Conservation (phyloP, 345 rosid species). For the Raphanus raphanistrum region DNA sequence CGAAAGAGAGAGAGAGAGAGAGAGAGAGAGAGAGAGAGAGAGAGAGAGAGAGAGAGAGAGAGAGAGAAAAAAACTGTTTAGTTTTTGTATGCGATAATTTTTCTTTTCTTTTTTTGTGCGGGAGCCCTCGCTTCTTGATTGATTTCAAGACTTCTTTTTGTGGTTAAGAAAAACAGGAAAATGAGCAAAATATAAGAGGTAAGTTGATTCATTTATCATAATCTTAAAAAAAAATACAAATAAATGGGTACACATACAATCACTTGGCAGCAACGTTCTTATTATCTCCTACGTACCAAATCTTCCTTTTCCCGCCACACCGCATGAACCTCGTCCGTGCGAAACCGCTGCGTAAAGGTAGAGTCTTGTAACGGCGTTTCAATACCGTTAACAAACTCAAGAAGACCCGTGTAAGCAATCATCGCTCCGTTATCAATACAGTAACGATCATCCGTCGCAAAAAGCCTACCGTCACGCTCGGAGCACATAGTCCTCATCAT, state of each 20-base stretch:
- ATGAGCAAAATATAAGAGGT: not conserved
- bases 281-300: slow-evolving; percentile 10
- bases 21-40: no score
- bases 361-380: slow-evolving; percentile 79
- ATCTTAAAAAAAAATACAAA: not conserved
- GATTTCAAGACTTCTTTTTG: not conserved
- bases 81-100: not conserved
- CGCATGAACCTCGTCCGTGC: slow-evolving; percentile 93
- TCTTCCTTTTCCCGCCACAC: slow-evolving; percentile 75
- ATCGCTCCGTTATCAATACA: slow-evolving; percentile 96
- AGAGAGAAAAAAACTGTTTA: not conserved
- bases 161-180: not conserved
- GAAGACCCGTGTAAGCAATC: slow-evolving; percentile 96
- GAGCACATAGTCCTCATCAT: slow-evolving; percentile 98
- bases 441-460: slow-evolving; percentile 90
- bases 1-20: no score
- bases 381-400: slow-evolving; percentile 67
- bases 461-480: slow-evolving; percentile 76
- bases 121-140: not conserved
- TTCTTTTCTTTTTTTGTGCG: not conserved
- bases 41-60: no score
- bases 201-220: no score
- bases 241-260: slow-evolving; percentile 1
- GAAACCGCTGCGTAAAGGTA: slow-evolving; percentile 85
- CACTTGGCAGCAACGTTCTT: not conserved